Conservation (phyloP, 192 early-diverging fungal species). For the Entomortierella beljakovae region DNA sequence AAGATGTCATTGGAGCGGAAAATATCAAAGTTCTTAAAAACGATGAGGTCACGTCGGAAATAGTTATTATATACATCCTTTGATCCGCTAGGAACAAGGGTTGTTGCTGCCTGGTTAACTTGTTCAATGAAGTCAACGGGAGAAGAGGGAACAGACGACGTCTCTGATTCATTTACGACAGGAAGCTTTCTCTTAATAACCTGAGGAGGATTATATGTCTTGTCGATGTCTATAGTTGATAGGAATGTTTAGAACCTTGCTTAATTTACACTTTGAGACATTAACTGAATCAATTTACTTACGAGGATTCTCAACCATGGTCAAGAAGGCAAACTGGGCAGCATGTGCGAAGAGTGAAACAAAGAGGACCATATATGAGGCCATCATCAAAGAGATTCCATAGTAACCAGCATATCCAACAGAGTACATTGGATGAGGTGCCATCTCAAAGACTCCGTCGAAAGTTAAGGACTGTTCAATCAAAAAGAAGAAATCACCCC, state of each 20-base stretch:
- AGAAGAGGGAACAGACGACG: background rate
- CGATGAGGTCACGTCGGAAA: constrained; percentile 86
- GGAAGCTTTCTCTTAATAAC: constrained; percentile 44
- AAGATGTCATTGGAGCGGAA: constrained; percentile 89
- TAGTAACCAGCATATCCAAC: constrained; percentile 98
- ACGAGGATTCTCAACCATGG: constrained; percentile 93
- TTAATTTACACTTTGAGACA: too few species aligned
- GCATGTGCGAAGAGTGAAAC: constrained; percentile 89
- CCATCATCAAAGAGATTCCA: constrained; percentile 91
- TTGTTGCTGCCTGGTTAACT: constrained; percentile 23
- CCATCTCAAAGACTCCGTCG: constrained; percentile 96
- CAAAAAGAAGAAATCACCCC: constrained; percentile 99
- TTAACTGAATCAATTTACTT: constrained; percentile 25
- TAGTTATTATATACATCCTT: constrained; percentile 75
- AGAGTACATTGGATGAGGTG: constrained; percentile 99
- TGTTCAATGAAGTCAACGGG: constrained; percentile 16
- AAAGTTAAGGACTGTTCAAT: constrained; percentile 91
- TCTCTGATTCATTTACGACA: background rate
- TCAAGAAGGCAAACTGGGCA: constrained; percentile 90
- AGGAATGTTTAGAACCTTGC: too few species aligned
- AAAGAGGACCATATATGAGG: constrained; percentile 92
- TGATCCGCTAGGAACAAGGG: constrained; percentile 48
- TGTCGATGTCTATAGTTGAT: constrained; percentile 63
- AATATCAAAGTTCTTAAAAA: constrained; percentile 92
- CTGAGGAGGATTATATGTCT: constrained; percentile 67